A percentile compares a stretch with the other conserved stretches of the same genome.
Evolutionary conservation across 2,329 filamentous ascomycete genomes (phyloP).

Genomic region (Pleurostoma richardsiae): DNA sequence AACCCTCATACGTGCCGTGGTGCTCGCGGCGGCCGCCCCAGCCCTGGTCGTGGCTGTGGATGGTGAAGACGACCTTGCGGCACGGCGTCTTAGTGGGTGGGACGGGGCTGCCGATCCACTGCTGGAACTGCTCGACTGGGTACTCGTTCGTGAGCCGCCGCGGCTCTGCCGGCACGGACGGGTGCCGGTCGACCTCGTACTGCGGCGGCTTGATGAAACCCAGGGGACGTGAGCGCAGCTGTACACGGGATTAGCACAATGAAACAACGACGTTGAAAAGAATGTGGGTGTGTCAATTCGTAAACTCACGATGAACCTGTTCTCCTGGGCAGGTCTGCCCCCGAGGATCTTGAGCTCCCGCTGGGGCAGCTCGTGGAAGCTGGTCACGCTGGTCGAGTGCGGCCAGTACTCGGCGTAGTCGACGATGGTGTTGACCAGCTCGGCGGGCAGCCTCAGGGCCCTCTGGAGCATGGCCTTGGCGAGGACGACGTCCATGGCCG

Average conservation of each 20-base stretch:
- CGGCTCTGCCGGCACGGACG: background rate
- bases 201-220: constrained; percentile 27
- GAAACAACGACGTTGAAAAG: too few relatives aligned
- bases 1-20: constrained; percentile 36
- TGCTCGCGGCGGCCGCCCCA: constrained; percentile 32
- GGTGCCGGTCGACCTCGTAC: constrained; percentile 13
- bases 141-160: constrained; percentile 9
- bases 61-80: constrained; percentile 57
- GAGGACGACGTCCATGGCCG: constrained; percentile 41
- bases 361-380: constrained; percentile 13
- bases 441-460: constrained; percentile 40
- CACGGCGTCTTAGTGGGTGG: constrained; percentile 42
- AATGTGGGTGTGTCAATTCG: background rate
- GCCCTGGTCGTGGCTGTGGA: constrained; percentile 55
- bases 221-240: constrained; percentile 35
- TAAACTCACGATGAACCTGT: constrained; percentile 34
- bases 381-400: constrained; percentile 31
- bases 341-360: constrained; percentile 10
- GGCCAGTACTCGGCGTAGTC: constrained; percentile 62
- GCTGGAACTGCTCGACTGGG: constrained; percentile 22
- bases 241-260: constrained; percentile 1
- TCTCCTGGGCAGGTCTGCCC: constrained; percentile 15
- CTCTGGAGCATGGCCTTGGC: constrained; percentile 42
- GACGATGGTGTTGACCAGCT: constrained; percentile 50
- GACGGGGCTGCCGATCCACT: constrained; percentile 31